A percentile compares a stretch with the other conserved stretches of the same genome.
Conservation (phyloP, 331 rosid genomes). For the Cydonia oblonga region DNA sequence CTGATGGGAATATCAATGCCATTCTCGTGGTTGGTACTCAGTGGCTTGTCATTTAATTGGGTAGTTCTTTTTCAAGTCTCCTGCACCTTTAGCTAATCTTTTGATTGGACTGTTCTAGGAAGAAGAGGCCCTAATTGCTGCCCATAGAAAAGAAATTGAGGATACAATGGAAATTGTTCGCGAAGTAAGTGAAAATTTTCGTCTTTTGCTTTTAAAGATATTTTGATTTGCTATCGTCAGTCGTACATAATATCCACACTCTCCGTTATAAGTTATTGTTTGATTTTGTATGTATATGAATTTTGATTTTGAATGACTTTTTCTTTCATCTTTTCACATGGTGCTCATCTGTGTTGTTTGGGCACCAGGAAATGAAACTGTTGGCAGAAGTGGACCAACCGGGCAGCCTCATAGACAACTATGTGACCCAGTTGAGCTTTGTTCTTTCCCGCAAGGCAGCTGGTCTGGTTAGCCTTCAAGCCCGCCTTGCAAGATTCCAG, state of each 20-base stretch:
- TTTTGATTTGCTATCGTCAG: neutral
- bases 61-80: neutral
- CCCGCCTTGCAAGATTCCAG: slow-evolving; percentile 91
- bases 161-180: slow-evolving; percentile 99
- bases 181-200: slow-evolving; percentile 52
- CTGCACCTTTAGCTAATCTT: slow-evolving; percentile 11
- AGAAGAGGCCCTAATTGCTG: slow-evolving; percentile 87
- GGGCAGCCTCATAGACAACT: slow-evolving; percentile 84
- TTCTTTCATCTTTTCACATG: neutral
- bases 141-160: slow-evolving; percentile 95
- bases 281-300: neutral
- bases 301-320: neutral
- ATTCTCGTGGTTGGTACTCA: slow-evolving; percentile 68
- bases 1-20: slow-evolving; percentile 68
- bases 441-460: slow-evolving; percentile 95
- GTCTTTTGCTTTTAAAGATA: neutral
- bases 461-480: slow-evolving; percentile 79
- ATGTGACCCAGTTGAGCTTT: slow-evolving; percentile 72
- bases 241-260: neutral
- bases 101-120: slow-evolving; percentile 44
- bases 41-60: slow-evolving; percentile 1
- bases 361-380: slow-evolving; percentile 79
- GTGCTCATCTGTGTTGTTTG: slow-evolving; percentile 3
- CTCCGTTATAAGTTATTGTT: neutral
- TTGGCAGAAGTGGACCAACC: slow-evolving; percentile 97